Base-by-base conservation (phyloP, 768 basidiomycete species). In the Thelephora ganbajun region DNA sequence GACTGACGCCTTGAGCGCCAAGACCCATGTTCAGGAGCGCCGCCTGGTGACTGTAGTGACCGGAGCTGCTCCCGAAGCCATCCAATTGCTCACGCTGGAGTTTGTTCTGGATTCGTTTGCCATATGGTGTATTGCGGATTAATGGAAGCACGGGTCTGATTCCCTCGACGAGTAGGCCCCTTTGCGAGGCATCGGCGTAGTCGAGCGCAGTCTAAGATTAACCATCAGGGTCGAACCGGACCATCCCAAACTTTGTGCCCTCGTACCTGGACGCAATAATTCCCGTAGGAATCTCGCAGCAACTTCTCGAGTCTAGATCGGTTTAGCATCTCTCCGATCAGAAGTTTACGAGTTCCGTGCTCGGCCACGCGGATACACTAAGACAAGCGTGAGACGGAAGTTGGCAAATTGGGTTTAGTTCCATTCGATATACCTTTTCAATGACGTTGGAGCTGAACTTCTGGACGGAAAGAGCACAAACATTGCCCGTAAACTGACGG, bases 381-480 rank as follows among this genome's bases (percentile, higher is more conserved):
- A 36, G 13, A 18, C 19, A 5, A 45, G 48, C 37, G 23, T 41
- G 50, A 44, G 39, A 35, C 30, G 43, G 43, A 6, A 45, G 20
- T 45, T 35, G 20, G 9, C 20, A 23, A 7, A 2, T 33, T 11
- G 3, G 43, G 22, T 11, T 42, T 37, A 42, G 46, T 23, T 34
- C 39, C 22, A 37, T 43, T 16, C 11, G 0, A 51, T 65, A 9
- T 35, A 84, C 86, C 75, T 96, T 96, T 68, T 96, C 93, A 52
- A 96, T 93, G 51, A 99, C 96, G 63, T 99, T 99, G 51, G 94
- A 97, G 53, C 91, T 94, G 68, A 99, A 99, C 68, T 99, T 99
- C 64, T 99, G 96, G 13, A 97, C 94, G 5, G 93, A 98, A 46
- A 99, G 69, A 5, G 91, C 91, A 63, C 93, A 98, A 50, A 98